phyloP scores from a whole-genome alignment of 345 rosid species.

The Eucalyptus cloeziana region DNA sequence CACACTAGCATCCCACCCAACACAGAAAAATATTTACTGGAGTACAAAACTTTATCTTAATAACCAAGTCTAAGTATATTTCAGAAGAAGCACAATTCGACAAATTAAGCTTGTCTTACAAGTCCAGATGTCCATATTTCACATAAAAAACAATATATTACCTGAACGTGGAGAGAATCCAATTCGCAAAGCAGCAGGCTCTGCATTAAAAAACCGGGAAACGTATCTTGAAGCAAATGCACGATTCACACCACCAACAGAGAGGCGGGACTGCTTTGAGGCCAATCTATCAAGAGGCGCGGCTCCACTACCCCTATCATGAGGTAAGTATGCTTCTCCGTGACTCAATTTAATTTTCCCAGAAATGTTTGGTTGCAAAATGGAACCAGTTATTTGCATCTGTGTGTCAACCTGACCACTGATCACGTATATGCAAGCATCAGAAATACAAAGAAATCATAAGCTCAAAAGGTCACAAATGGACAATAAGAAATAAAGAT shows the following conservation, averaged over 20 bases:
- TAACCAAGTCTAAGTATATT: neutral
- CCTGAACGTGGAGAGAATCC: conserved; percentile 54
- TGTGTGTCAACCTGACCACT: conserved; percentile 99
- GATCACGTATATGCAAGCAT: neutral
- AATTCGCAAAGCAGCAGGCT: conserved; percentile 51
- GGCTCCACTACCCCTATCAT: conserved; percentile 84
- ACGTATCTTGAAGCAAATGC: conserved; percentile 84
- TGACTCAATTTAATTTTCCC: conserved; percentile 92
- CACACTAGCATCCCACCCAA: neutral
- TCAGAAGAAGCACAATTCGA: neutral
- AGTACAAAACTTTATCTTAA: neutral
- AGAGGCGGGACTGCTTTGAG: conserved; percentile 55
- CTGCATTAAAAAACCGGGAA: conserved; percentile 62
- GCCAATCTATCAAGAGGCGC: conserved; percentile 64
- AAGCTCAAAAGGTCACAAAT: neutral
- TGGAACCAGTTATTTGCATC: conserved; percentile 85
- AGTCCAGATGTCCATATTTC: neutral
- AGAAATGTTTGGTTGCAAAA: conserved; percentile 88
- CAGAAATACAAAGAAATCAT: neutral
- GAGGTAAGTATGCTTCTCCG: conserved; percentile 98
- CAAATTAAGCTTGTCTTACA: neutral
- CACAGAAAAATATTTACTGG: neutral
- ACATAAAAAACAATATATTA: conserved; percentile 4
- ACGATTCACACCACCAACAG: conserved; percentile 56
- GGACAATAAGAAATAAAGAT: neutral